These are phyloP conservation scores for Albugo candida DNA, from an alignment of 352 stramenopile species.

Conservation along the genomic window DNA sequence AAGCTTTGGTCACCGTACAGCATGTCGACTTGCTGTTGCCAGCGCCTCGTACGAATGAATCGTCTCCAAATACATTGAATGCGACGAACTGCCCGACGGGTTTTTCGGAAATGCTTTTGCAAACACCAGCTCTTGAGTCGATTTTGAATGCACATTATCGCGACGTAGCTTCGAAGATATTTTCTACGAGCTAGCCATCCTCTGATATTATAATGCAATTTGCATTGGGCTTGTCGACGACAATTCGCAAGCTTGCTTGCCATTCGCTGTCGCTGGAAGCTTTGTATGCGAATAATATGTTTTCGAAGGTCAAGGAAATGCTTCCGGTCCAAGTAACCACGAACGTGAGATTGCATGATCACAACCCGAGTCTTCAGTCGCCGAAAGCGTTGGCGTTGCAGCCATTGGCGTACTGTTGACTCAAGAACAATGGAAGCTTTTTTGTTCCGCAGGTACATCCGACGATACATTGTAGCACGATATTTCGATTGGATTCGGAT, in stretches of 20 bases:
- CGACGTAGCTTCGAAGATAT: no score
- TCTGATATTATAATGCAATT: slow-evolving; percentile 27
- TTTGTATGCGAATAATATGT: slow-evolving; percentile 57
- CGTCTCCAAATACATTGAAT: slow-evolving; percentile 26
- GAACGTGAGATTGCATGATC: slow-evolving; percentile 24
- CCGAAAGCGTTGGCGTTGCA: slow-evolving; percentile 41
- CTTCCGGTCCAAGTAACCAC: slow-evolving; percentile 35
- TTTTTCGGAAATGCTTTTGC: slow-evolving; percentile 19
- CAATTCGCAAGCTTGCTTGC: slow-evolving; percentile 12
- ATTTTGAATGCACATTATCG: slow-evolving; percentile 17
- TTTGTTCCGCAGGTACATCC: slow-evolving; percentile 24
- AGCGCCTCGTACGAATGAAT: slow-evolving; percentile 17
- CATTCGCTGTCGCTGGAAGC: slow-evolving; percentile 44
- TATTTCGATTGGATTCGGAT: slow-evolving; percentile 29
- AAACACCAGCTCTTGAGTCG: slow-evolving; percentile 32
- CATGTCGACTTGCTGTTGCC: slow-evolving; percentile 23
- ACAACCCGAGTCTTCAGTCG: slow-evolving; percentile 45
- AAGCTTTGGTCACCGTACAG: slow-evolving; percentile 15
- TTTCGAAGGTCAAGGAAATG: slow-evolving; percentile 23
- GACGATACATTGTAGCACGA: slow-evolving; percentile 18
- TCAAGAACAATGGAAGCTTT: slow-evolving; percentile 36
- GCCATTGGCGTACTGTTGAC: slow-evolving; percentile 43
- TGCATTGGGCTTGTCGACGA: no score
- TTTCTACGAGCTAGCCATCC: slow-evolving; percentile 19
- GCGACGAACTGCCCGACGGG: slow-evolving; percentile 10